Evolutionary conservation across 345 rosid species (phyloP).

Genomic region (Lumnitzera littorea): DNA sequence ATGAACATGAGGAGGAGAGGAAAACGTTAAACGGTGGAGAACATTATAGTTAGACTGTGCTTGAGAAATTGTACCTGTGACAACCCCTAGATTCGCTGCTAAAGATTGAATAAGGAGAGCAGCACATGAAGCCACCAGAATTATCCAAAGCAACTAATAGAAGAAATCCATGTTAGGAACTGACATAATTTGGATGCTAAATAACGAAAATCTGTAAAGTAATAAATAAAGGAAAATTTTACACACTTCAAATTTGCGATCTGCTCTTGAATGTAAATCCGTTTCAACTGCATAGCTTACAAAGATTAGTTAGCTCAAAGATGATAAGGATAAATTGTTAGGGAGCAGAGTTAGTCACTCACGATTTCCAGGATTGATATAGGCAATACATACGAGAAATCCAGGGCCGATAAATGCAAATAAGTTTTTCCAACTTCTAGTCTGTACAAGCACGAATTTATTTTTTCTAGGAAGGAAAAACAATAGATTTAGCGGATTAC

Average conservation of each 20-base stretch:
- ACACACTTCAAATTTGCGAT: constrained; percentile 17
- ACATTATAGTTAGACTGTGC: background rate
- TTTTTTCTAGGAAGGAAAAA: no score
- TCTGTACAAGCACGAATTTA: no score
- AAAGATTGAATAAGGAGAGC: constrained; percentile 27
- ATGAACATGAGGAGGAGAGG: background rate
- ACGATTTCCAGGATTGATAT: constrained; percentile 65
- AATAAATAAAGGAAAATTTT: background rate
- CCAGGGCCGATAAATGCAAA: constrained; percentile 52
- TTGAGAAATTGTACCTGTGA: constrained; percentile 11
- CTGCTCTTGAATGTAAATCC: constrained; percentile 27
- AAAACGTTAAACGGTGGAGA: no score
- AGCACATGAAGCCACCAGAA: constrained; percentile 14
- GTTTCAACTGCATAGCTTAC: constrained; percentile 18
- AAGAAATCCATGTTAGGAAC: no score
- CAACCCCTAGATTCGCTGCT: constrained; percentile 27
- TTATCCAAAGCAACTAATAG: constrained; percentile 22
- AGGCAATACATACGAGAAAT: constrained; percentile 54
- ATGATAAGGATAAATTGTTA: background rate
- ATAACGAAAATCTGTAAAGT: background rate
- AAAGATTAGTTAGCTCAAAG: background rate
- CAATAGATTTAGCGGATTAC: no score
- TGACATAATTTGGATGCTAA: background rate
- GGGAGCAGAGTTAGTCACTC: background rate
- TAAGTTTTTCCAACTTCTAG: constrained; percentile 42